Evolutionary conservation across 179 eudicot genomes (phyloP), one percentile per base, ranked within the genome.

Genomic region (Beta corolliflora): DNA sequence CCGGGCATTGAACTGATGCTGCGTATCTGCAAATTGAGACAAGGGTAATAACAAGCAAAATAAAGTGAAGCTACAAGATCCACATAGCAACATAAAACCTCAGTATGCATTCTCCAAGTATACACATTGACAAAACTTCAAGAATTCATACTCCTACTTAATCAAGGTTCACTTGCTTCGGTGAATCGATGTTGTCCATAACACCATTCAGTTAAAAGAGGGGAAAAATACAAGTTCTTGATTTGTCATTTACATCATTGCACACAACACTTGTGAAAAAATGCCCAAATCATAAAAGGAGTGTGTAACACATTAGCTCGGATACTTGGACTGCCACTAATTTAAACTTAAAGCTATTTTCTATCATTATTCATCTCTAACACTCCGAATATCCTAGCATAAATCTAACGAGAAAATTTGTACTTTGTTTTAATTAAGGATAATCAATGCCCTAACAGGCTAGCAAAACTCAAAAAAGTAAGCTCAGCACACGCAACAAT

Each of bases 1-100:
- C 81, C 95, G 86, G 21, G 92, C 91, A 84, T 89, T 88, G 75
- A 94, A 94, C 86, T 94, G 95, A 81, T 94, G 98, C 31, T 93
- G 97, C 6, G 98, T 91, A 78, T 94, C 98, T 94, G 90, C 80
- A 87, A 36, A 83, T 76, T 78, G 36, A 68, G 44, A 71, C 64
- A 78, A 76, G 29, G 76, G 60, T 14, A 31, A 59, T 72, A 45
- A 66, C 61, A 46, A 71, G 31, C 58, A 78, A 65, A 41, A 77
- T 78, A 59, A 48, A 36, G 41, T 52, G 41, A 75, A 7, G 11
- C 58, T 41, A 71, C 14, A 53, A 41, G 65, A 60, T 46, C 73
- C 23, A 59, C 36, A 64, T 21, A 16, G 2, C 31, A 45, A 29
- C 1, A 25, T 25, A 54, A 54, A 45, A 53, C 23, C 64, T 29